Percentiles rank a stretch among this genome's conserved stretches.
These are phyloP conservation scores for Myxozyma geophila DNA, from an alignment of 805 yeast species.

Conservation along the genomic window DNA sequence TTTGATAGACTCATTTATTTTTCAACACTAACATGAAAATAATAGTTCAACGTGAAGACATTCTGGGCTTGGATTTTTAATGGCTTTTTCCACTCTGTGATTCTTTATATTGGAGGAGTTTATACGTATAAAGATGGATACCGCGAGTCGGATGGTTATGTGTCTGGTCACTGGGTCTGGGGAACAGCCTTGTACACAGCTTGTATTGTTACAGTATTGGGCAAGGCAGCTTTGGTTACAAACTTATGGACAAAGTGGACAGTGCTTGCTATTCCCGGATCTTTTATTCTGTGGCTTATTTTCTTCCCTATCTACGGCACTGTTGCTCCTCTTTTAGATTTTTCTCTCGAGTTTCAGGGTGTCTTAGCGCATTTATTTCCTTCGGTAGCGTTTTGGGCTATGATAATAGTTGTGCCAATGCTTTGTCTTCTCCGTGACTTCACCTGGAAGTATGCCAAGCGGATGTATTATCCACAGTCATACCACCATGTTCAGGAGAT, in stretches of 20 bases:
- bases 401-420: conserved; percentile 71
- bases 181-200: conserved; percentile 89
- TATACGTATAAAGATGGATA: conserved; percentile 72
- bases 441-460: conserved; percentile 90
- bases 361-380: conserved; percentile 76
- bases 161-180: conserved; percentile 92
- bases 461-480: conserved; percentile 88
- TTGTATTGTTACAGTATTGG: conserved; percentile 84
- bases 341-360: conserved; percentile 85
- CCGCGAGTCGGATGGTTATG: conserved; percentile 63
- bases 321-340: conserved; percentile 79
- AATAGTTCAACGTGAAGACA: conserved; percentile 74
- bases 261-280: conserved; percentile 91
- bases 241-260: conserved; percentile 96
- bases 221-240: conserved; percentile 91
- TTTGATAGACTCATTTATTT: background rate
- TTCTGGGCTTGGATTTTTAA: conserved; percentile 98
- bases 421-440: conserved; percentile 85
- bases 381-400: conserved; percentile 81
- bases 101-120: conserved; percentile 74
- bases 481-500: conserved; percentile 96
- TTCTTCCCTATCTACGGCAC: conserved; percentile 86
- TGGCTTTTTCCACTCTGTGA: conserved; percentile 91
- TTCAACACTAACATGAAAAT: background rate
- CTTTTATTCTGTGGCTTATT: conserved; percentile 78